Evolutionary conservation across 371 early-diverging fungal species (phyloP), one percentile per base, ranked within the genome.

Genomic region (Rhizopus delemar): DNA sequence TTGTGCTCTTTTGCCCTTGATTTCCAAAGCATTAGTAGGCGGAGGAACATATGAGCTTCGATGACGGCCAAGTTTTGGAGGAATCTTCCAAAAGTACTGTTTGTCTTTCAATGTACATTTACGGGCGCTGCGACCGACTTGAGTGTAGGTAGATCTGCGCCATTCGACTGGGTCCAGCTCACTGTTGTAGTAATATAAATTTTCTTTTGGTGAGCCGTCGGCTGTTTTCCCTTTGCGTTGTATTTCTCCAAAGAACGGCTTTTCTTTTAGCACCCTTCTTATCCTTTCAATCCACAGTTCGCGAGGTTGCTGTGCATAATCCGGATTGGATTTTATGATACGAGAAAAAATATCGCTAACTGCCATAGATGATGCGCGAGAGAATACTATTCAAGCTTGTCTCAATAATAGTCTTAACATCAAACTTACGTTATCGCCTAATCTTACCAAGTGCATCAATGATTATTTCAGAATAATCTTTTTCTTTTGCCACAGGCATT

Each of bases 41-140:
- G 81, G 75, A 43, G 81, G 81, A 58, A 80, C 63, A 48, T 80
- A 80, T 12, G 75, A 57, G 31, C 68, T 63, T 29, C 78, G 66
- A 49, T 77, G 71, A 36, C 84, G 83, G 48, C 83, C 83, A 53
- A 83, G 63, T 74, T 83, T 83, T 51, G 83, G 83, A 39, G 85
- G 86, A 59, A 86, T 86, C 59, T 81, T 81, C 80, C 80, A 86
- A 65, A 86, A 85, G 68, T 85, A 85, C 65, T 85, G 86, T 59
- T 85, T 85, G 35, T 85, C 86, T 71, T 81, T 81, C 51, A 86
- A 61, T 12, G 86, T 86, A 62, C 86, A 86, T 60, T 81, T 82
- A 57, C 86, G 84, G 41, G 86, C 86, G 58, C 84, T 82, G 16
- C 84, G 81, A 45, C 81, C 82, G 32, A 80, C 77, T 53, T 80